phyloP scores from a whole-genome alignment of 306 rosid species.

The Cicer bijugum region DNA sequence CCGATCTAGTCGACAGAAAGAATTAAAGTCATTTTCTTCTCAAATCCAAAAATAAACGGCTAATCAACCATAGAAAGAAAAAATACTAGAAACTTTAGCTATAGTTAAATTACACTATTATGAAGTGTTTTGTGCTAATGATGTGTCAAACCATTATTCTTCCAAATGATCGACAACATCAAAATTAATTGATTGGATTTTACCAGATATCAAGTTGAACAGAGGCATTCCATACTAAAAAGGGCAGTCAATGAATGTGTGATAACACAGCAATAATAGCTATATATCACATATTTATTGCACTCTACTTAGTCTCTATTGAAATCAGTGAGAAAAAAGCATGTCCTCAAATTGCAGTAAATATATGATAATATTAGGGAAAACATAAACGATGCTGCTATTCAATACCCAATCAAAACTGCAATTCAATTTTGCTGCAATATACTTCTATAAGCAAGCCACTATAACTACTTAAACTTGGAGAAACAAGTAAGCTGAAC shows the following conservation, averaged over 20 bases:
- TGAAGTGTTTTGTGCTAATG: constrained; percentile 13
- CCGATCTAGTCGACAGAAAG: constrained; percentile 61
- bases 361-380: constrained; percentile 4
- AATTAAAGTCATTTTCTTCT: constrained; percentile 11
- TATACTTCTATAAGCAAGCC: constrained; percentile 31
- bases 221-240: constrained; percentile 3
- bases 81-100: background rate
- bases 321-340: background rate
- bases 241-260: background rate
- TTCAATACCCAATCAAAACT: background rate
- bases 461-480: background rate
- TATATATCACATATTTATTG: background rate
- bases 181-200: background rate
- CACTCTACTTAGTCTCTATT: background rate
- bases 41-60: constrained; percentile 24
- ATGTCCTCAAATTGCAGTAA: background rate
- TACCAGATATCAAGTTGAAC: constrained; percentile 15
- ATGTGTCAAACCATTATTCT: constrained; percentile 4
- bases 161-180: background rate
- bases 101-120: background rate
- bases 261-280: background rate
- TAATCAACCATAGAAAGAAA: constrained; percentile 10
- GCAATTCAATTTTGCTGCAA: background rate
- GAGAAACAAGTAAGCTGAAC: background rate
- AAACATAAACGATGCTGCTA: background rate